Base-by-base conservation (phyloP, 2,329 filamentous ascomycete species). In the Fragosphaeria purpurea region DNA sequence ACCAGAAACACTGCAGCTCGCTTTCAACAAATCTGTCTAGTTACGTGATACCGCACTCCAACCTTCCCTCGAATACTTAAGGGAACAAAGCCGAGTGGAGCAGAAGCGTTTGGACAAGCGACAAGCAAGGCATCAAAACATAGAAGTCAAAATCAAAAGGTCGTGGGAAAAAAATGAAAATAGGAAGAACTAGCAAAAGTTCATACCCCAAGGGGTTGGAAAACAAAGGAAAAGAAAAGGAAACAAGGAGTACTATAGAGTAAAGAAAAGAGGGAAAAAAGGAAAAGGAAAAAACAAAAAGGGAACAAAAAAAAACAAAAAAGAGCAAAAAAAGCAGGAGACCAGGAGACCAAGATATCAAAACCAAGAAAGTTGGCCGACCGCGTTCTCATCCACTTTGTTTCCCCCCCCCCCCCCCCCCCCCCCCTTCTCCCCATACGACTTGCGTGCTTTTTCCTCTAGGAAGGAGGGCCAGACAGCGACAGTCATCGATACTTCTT, bases 81-180 rank as follows among this genome's bases (percentile, higher is more conserved):
- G 46, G 50, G 53, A 52, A 42, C 38, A 50, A 30, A 43, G 22
- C 47, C 48, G 46, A 53, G 50, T 55, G 50, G 53, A 53, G 46
- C 30, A 40, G 10, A 33, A 4, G 11, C 45, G 31, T 43, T 43
- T 44, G 37, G 9, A 47, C 43, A 46, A 49, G 7, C 13, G 37
- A 52, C n/a, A 31, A 33, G 38, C 40, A 37, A 47, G 42, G n/a
- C 48, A 47, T 11, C 13, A 45, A 30, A 42, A 6, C 41, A 33
- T 9, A 31, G 4, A 7, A 2, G 12, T 4, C 10, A 32, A 12
- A n/a, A 31, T 6, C 41, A 32, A 9, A 32, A 10, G 12, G 31
- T 30, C 35, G 31, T 45, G 13, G 38, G 37, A 12, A 30, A 38
- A 33, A 11, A 12, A 9, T 30, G 12, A 32, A 13, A 40, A 11